Evolutionary conservation across 225 moss, liverwort and hornwort species (phyloP).

Genomic region (Rhytidiadelphus loreus): DNA sequence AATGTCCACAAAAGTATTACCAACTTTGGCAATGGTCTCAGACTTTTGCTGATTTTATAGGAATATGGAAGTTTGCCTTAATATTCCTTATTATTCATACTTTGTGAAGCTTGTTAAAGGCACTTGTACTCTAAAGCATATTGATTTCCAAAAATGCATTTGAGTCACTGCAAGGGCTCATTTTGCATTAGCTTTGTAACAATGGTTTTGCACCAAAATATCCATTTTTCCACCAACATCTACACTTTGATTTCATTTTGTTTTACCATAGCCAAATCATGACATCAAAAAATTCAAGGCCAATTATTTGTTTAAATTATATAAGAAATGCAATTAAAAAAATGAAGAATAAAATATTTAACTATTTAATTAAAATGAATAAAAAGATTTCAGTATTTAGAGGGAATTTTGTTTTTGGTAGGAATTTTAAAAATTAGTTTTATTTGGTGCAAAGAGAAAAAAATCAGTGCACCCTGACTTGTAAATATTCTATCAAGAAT

Average conservation of each 20-base stretch:
- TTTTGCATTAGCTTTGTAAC: no score
- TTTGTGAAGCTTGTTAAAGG: background rate
- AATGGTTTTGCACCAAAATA: no score
- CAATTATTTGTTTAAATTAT: background rate
- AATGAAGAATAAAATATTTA: no score
- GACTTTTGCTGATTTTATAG: fast-evolving
- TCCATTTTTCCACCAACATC: no score
- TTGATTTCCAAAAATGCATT: background rate
- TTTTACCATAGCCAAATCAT: fast-evolving
- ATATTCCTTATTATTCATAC: background rate
- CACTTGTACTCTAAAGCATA: background rate
- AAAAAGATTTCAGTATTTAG: background rate
- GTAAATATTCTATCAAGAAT: background rate
- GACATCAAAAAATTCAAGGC: background rate
- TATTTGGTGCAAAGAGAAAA: no score
- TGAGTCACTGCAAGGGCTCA: no score
- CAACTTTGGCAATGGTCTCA: fast-evolving
- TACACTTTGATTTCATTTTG: no score
- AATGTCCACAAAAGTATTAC: background rate
- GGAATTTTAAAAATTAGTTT: background rate
- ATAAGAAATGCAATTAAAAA: background rate
- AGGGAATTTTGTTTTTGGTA: no score
- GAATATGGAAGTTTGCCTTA: background rate
- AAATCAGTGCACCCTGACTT: background rate
- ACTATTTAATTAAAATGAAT: background rate